A percentile compares a stretch with the other conserved stretches of the same genome.
Evolutionary conservation across 1,139 yeast genomes (phyloP).

Genomic region (Candida neerlandica): DNA sequence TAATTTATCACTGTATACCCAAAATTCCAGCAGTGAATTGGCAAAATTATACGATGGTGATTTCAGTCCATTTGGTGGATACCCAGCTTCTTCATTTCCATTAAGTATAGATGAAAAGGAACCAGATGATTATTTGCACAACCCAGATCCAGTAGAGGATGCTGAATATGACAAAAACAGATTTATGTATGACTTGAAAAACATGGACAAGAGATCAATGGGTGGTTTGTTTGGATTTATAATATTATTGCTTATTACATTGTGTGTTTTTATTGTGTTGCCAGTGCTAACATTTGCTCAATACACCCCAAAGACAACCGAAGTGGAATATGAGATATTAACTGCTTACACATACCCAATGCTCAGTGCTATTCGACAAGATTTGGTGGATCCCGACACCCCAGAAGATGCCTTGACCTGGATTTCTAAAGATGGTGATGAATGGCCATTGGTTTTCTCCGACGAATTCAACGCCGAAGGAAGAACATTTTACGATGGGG

Average conservation of each 20-base stretch:
- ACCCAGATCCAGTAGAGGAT: conserved; percentile 90
- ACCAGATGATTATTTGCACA: conserved; percentile 88
- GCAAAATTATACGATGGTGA: conserved; percentile 28
- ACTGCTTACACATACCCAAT: conserved; percentile 62
- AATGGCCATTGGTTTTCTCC: conserved; percentile 72
- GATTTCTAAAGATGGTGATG: conserved; percentile 54
- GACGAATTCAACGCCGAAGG: conserved; percentile 86
- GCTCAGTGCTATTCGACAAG: conserved; percentile 61
- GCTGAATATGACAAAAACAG: conserved; percentile 73
- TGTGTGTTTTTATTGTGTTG: conserved; percentile 66
- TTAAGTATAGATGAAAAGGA: conserved; percentile 86
- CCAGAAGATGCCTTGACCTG: conserved; percentile 55
- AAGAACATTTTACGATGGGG: conserved; percentile 78
- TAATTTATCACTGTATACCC: conserved; percentile 34
- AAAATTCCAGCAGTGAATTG: conserved; percentile 16
- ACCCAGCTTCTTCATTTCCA: conserved; percentile 88
- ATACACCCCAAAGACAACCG: conserved; percentile 34
- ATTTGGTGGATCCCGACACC: conserved; percentile 76
- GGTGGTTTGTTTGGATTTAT: conserved; percentile 57
- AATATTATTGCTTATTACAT: conserved; percentile 56
- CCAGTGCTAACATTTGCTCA: conserved; percentile 81
- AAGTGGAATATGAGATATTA: conserved; percentile 46
- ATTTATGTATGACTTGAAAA: conserved; percentile 58
- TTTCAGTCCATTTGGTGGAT: conserved; percentile 90
- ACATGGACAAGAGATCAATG: conserved; percentile 60